These are phyloP conservation scores for Aurantiochytrium sp. DNA, from an alignment of 108 stramenopile species.

Conservation along the genomic window DNA sequence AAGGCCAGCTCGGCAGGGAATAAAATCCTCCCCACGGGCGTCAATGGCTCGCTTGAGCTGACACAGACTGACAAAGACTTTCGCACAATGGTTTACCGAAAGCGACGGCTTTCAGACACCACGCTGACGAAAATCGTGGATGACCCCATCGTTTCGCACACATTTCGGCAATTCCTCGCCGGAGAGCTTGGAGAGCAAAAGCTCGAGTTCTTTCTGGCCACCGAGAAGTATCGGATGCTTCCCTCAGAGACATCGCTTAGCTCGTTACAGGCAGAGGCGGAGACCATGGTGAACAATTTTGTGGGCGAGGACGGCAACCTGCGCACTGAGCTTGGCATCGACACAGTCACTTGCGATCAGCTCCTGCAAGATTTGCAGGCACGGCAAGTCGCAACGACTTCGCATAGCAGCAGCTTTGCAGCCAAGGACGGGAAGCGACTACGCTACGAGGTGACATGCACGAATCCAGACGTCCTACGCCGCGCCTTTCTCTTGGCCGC, in stretches of 20 bases:
- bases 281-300: not conserved
- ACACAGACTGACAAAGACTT: not conserved
- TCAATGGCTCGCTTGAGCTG: not conserved
- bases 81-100: not conserved
- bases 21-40: not conserved
- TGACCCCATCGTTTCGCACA: not conserved
- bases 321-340: not conserved
- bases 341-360: not conserved
- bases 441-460: not conserved
- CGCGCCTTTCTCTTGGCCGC: not conserved
- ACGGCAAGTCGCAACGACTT: not conserved
- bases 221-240: not conserved
- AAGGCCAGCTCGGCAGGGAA: not conserved
- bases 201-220: not conserved
- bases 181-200: slow-evolving; percentile 2
- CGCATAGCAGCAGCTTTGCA: too few species aligned
- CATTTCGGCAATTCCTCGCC: not conserved
- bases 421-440: too few species aligned
- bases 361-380: not conserved
- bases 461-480: not conserved
- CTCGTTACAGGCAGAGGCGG: not conserved
- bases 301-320: not conserved
- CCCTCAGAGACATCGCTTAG: not conserved
- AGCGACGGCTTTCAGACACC: slow-evolving; percentile 5
- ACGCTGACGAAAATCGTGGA: not conserved